A percentile compares a stretch with the other conserved stretches of the same genome.
phyloP scores from a whole-genome alignment of 768 basidiomycete species.

The Suillus americanus region DNA sequence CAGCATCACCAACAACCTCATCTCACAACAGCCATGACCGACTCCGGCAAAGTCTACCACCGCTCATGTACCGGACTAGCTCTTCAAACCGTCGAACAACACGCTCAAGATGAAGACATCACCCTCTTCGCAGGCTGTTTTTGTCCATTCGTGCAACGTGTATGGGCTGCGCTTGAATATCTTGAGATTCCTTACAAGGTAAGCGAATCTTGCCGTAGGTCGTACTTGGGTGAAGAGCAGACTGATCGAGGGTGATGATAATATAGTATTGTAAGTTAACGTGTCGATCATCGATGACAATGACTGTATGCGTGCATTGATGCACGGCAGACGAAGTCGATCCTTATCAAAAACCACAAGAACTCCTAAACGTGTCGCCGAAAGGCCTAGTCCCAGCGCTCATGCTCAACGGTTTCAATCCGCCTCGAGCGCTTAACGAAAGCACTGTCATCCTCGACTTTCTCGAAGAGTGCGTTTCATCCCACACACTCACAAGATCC shows the following conservation, averaged over 20 bases:
- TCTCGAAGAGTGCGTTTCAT: constrained; percentile 63
- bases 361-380: constrained; percentile 78
- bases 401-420: constrained; percentile 50
- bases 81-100: constrained; percentile 53
- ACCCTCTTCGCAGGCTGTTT: constrained; percentile 74
- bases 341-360: constrained; percentile 79
- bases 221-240: background rate
- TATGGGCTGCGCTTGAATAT: constrained; percentile 74
- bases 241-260: background rate
- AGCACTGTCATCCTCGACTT: constrained; percentile 79
- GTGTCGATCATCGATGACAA: background rate
- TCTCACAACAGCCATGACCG: constrained; percentile 12
- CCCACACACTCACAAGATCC: background rate
- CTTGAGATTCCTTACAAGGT: constrained; percentile 73
- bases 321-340: constrained; percentile 65
- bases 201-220: constrained; percentile 15
- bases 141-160: constrained; percentile 82
- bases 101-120: constrained; percentile 48
- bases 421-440: constrained; percentile 70
- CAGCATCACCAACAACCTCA: background rate
- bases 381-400: constrained; percentile 80
- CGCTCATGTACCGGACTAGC: constrained; percentile 49
- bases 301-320: background rate
- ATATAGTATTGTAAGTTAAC: constrained; percentile 39
- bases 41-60: constrained; percentile 42